Evolutionary conservation across 345 rosid genomes (phyloP), one percentile per base, ranked within the genome.

Genomic region (Acer saccharum): DNA sequence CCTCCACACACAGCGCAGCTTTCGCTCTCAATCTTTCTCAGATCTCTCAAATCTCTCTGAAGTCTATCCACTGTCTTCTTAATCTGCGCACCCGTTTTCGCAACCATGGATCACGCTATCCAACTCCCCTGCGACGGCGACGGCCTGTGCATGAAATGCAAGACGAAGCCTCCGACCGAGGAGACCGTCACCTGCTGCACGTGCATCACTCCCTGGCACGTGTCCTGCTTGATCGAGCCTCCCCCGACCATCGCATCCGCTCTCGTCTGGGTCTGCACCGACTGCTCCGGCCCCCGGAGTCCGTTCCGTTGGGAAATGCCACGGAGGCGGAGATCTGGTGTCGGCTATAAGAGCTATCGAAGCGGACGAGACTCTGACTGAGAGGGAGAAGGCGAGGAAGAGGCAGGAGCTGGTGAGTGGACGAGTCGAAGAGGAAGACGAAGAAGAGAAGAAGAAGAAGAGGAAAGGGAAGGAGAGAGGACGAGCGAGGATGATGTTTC

Each of bases 181-280:
- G 90, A 86, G 58, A 81, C 84, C 23, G 77, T 91, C 69, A 74
- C 78, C 16, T 90, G 94, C 83, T 54, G 23, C 79, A 84, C 91
- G 58, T 91, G 92, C 77, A 81, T 61, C 61, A 82, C 94, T 61
- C 90, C 94, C 0, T 91, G 94, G 94, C 94, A 91, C 78, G 83
- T 79, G 55, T 1, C 81, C 6, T 91, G 92, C 79, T 83, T 91
- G 11, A 18, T 77, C 62, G 44, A 80, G 11, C 76, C 68, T 39
- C 89, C 85, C 20, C 81, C 78, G 64, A 80, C 86, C 80, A 80
- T 87, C 46, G 86, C 79, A 12, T 84, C 81, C 25, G 27, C 87
- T 12, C 72, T 80, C 18, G 73, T 72, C 23, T 91, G 92, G 92
- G 71, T 29, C 8, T 77, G 94, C 75, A 92, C 94, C 6, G 92